Evolutionary conservation across 2,329 filamentous ascomycete genomes (phyloP).

Genomic region (Fusarium keratoplasticum): DNA sequence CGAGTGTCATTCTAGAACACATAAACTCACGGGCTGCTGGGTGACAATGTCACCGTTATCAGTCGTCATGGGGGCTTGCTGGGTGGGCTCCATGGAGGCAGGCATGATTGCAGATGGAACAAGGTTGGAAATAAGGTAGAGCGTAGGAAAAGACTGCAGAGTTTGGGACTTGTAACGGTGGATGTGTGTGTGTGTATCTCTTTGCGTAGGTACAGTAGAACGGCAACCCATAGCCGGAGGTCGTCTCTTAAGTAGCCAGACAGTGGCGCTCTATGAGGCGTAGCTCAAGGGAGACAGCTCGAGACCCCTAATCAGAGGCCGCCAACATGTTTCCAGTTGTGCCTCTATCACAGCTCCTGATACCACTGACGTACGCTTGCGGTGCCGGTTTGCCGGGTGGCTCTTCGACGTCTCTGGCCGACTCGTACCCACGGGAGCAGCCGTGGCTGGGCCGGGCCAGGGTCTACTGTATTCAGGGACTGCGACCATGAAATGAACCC

Average conservation of each 20-base stretch:
- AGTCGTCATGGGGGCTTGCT: constrained; percentile 58
- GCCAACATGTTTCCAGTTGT: not conserved
- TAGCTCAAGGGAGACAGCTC: constrained; percentile 10
- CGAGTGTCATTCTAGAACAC: not conserved
- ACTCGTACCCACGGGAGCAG: constrained; percentile 15
- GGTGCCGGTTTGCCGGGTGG: constrained; percentile 35
- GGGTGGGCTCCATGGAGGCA: constrained; percentile 54
- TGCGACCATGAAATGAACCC: not conserved
- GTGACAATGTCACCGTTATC: constrained; percentile 51
- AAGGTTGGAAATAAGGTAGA: not conserved
- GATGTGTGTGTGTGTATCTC: constrained; percentile 12
- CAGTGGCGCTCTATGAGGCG: constrained; percentile 21
- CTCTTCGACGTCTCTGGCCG: not conserved
- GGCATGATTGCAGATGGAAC: constrained; percentile 50
- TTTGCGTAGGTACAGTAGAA: constrained; percentile 4
- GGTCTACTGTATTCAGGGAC: constrained; percentile 14
- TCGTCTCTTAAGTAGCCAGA: constrained; percentile 31
- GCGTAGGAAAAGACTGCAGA: constrained; percentile 6
- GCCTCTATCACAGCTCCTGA: not conserved
- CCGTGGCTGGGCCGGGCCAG: constrained; percentile 16
- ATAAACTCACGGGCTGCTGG: constrained; percentile 56
- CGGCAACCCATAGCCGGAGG: constrained; percentile 21
- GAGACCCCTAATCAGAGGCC: constrained; percentile 1
- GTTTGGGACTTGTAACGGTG: constrained; percentile 17
- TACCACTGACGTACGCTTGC: constrained; percentile 26